These are phyloP conservation scores for Neocallimastix lanati DNA, from an alignment of 192 early-diverging fungal species.

Conservation along the genomic window DNA sequence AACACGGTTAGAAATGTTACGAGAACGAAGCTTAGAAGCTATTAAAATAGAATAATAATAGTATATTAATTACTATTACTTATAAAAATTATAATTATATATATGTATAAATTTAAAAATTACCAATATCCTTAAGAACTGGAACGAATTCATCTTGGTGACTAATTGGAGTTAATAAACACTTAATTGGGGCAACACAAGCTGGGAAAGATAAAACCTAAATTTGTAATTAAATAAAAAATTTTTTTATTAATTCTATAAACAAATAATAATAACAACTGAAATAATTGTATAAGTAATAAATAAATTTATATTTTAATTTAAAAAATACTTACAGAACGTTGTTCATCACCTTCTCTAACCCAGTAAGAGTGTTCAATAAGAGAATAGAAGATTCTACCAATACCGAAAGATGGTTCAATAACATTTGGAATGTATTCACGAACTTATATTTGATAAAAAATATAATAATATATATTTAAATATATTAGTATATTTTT, in stretches of 20 bases:
- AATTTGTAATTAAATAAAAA: too few species aligned
- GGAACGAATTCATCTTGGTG: conserved; percentile 59
- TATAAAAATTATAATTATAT: neutral
- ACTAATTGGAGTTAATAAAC: conserved; percentile 73
- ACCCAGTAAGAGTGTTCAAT: conserved; percentile 88
- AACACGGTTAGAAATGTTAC: conserved; percentile 61
- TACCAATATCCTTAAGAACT: conserved; percentile 33
- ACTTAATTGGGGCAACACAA: conserved; percentile 86
- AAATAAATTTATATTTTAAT: neutral
- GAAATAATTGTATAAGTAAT: too few species aligned
- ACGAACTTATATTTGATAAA: conserved; percentile 56
- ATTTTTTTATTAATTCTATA: too few species aligned
- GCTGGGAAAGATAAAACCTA: conserved; percentile 70
- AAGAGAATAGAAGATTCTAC: conserved; percentile 88
- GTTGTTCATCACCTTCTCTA: conserved; percentile 76
- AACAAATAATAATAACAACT: too few species aligned
- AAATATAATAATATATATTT: too few species aligned
- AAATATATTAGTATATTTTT: too few species aligned
- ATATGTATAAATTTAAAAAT: neutral
- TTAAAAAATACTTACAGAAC: conserved; percentile 20
- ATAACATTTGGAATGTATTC: conserved; percentile 97
- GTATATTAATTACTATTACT: too few species aligned
- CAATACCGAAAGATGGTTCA: conserved; percentile 98
- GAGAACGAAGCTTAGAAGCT: conserved; percentile 50
- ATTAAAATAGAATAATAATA: conserved; percentile 6